These are phyloP conservation scores for Rhododendron henanense DNA, from an alignment of 148 eudicot genomes.

Conservation along the genomic window DNA sequence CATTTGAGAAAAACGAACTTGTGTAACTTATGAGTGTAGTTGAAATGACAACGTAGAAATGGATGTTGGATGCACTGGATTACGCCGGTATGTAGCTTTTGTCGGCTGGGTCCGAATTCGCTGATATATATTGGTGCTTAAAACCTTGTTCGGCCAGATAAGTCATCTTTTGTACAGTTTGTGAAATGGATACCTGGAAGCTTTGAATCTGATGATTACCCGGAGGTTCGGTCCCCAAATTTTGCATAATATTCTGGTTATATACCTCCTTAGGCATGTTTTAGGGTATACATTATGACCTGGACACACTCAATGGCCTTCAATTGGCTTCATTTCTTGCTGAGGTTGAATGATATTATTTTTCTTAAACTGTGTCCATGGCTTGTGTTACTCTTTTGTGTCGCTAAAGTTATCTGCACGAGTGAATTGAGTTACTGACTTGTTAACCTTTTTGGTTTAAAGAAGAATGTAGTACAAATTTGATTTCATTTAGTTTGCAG, in stretches of 20 bases:
- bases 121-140: background rate
- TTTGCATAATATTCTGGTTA: no score
- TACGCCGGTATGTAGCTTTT: background rate
- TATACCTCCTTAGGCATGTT: background rate
- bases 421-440: background rate
- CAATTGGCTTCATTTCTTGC: background rate
- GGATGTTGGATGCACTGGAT: background rate
- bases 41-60: background rate
- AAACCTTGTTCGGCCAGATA: background rate
- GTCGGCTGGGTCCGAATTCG: background rate
- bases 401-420: background rate
- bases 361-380: background rate
- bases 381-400: background rate
- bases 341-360: background rate
- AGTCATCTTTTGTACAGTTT: background rate
- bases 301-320: background rate
- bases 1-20: background rate
- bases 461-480: background rate
- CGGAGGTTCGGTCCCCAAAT: background rate
- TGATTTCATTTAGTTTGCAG: conserved; percentile 28
- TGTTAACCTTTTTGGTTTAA: background rate
- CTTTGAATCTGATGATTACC: background rate
- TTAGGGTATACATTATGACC: background rate
- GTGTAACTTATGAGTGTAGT: background rate
- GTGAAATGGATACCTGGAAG: no score